A percentile compares a stretch with the other conserved stretches of the same genome.
These are phyloP conservation scores for slime mould (Dictyostelium discoideum) DNA, from an alignment of 78 protist genomes.

Conservation along the genomic window DNA sequence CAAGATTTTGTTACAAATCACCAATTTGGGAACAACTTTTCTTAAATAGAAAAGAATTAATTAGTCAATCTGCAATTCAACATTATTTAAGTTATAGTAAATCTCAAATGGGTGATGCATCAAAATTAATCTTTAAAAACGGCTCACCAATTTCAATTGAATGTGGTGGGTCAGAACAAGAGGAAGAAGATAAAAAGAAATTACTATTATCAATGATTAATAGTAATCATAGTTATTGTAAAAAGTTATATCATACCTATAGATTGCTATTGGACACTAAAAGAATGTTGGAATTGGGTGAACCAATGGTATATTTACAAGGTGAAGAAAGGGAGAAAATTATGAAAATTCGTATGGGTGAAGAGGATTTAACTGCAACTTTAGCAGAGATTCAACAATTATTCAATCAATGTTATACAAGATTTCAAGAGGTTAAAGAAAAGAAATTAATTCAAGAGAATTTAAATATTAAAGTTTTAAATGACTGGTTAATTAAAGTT, in stretches of 20 bases:
- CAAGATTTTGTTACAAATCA: constrained; percentile 18
- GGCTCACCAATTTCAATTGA: no score
- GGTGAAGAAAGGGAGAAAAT: constrained; percentile 51
- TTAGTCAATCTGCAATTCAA: constrained; percentile 27
- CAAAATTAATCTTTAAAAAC: not conserved
- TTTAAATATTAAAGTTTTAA: not conserved
- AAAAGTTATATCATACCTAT: constrained; percentile 67
- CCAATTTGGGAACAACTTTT: constrained; percentile 4
- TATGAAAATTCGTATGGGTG: constrained; percentile 56
- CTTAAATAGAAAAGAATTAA: not conserved
- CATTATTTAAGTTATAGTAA: constrained; percentile 59
- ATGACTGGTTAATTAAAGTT: constrained; percentile 32
- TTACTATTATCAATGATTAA: not conserved
- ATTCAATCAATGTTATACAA: not conserved
- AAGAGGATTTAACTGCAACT: not conserved
- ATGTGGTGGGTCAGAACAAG: not conserved
- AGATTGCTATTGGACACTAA: constrained; percentile 24
- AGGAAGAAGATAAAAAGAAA: not conserved
- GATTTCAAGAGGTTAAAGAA: not conserved
- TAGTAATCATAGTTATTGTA: constrained; percentile 46
- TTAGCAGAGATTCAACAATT: constrained; percentile 6
- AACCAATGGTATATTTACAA: constrained; percentile 27
- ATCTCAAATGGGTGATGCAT: constrained; percentile 54
- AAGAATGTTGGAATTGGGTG: constrained; percentile 26
- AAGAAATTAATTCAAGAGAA: not conserved